These are phyloP conservation scores for Musa schizocarpa DNA, from an alignment of 176 grass and related monocot genomes.

Conservation along the genomic window DNA sequence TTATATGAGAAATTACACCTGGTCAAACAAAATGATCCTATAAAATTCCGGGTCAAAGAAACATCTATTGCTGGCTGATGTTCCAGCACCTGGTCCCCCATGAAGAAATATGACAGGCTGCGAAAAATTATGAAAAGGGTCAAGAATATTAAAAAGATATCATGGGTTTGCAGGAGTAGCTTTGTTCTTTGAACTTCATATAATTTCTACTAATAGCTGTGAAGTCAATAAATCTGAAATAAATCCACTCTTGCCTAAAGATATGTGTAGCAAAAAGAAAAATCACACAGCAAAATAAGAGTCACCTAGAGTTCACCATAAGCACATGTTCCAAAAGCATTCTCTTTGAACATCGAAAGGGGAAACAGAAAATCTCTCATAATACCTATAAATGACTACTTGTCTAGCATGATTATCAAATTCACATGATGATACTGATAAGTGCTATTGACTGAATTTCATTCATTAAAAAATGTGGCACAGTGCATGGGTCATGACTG, in stretches of 20 bases:
- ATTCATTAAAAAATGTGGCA: not conserved
- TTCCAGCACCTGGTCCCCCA: slow-evolving; percentile 67
- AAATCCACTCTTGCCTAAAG: not conserved
- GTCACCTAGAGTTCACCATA: not conserved
- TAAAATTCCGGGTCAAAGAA: slow-evolving; percentile 85
- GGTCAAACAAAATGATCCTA: slow-evolving; percentile 75
- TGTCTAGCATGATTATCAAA: not conserved
- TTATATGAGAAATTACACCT: slow-evolving; percentile 31
- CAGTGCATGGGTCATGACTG: not conserved
- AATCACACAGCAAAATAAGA: not conserved
- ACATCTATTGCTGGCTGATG: slow-evolving; percentile 53
- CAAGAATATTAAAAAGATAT: not conserved
- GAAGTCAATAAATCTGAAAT: not conserved
- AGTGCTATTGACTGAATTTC: not conserved
- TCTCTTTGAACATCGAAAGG: too few species aligned
- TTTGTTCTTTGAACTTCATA: not conserved
- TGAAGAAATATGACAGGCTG: slow-evolving; percentile 92
- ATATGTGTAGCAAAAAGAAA: not conserved
- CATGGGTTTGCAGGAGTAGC: not conserved
- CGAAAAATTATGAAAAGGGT: slow-evolving; percentile 4
- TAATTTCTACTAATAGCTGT: not conserved
- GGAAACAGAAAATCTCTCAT: not conserved
- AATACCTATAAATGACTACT: not conserved
- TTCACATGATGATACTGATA: not conserved
- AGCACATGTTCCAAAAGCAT: not conserved